Evolutionary conservation across 1,284 basidiomycete genomes (phyloP).

Genomic region (Mycosarcoma mackinlayi): DNA sequence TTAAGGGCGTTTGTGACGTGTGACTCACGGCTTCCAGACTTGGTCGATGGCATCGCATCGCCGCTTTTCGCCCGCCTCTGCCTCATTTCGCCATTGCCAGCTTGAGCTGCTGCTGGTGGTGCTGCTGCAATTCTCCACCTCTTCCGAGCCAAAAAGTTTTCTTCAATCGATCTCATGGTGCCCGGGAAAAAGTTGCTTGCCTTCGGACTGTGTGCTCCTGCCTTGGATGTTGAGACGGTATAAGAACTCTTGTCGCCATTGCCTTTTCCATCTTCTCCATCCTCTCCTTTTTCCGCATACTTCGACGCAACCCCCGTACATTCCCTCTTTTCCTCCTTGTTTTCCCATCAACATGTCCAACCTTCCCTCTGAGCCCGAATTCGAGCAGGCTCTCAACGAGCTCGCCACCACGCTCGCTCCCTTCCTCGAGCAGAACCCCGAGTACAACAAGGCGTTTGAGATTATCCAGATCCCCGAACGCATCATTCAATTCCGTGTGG

Average conservation of each 20-base stretch:
- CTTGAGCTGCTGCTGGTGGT: too few species aligned
- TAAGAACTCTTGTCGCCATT: not conserved
- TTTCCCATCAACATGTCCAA: conserved; percentile 33
- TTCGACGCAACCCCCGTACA: not conserved
- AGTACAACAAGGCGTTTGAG: conserved; percentile 79
- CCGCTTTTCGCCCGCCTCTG: too few species aligned
- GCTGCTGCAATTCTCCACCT: conserved; percentile 8
- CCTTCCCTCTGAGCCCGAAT: conserved; percentile 73
- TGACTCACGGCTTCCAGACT: conserved; percentile 1
- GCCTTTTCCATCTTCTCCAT: not conserved
- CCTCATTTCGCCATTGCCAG: too few species aligned
- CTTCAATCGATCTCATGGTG: not conserved
- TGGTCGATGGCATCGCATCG: not conserved
- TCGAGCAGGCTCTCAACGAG: conserved; percentile 77
- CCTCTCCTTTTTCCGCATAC: too few species aligned
- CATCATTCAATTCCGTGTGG: conserved; percentile 74
- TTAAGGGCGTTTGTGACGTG: not conserved
- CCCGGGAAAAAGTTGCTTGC: too few species aligned
- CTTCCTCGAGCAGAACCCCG: conserved; percentile 78
- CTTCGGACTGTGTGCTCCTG: too few species aligned
- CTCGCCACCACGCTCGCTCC: conserved; percentile 76
- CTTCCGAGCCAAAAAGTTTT: not conserved
- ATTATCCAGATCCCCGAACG: conserved; percentile 81
- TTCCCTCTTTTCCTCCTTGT: not conserved
- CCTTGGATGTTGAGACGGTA: not conserved